Evolutionary conservation across 2,329 filamentous ascomycete species (phyloP).

Genomic region (Leptosphaerulina australis): DNA sequence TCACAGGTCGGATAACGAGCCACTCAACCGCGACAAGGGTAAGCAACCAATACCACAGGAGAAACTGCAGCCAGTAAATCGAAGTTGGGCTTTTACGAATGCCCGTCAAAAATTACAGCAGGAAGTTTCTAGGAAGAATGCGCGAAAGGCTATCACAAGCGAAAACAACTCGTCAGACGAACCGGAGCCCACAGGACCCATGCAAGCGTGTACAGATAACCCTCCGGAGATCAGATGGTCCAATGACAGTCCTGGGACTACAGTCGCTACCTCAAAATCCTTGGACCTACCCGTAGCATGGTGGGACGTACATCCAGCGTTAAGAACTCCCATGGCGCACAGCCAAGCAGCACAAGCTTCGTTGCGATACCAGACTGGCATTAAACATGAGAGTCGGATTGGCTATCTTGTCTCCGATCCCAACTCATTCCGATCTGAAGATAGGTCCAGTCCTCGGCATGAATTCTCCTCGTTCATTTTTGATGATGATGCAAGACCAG

Average conservation of each 20-base stretch:
- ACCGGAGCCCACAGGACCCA: neutral
- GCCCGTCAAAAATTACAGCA: neutral
- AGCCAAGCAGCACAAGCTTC: too few relatives aligned
- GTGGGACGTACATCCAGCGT: too few relatives aligned
- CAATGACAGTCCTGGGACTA: too few relatives aligned
- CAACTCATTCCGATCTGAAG: too few relatives aligned
- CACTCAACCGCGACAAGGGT: neutral
- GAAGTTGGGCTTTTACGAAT: neutral
- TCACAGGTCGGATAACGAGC: neutral
- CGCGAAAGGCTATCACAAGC: neutral
- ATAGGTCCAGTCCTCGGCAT: too few relatives aligned
- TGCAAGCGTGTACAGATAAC: neutral
- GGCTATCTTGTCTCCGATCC: too few relatives aligned
- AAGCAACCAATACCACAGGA: neutral
- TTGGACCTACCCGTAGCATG: neutral
- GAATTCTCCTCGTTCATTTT: too few relatives aligned
- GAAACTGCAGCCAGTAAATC: neutral
- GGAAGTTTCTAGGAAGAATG: neutral
- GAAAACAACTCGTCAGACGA: neutral
- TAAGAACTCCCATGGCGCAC: too few relatives aligned
- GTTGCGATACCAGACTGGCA: too few relatives aligned
- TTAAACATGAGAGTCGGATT: too few relatives aligned
- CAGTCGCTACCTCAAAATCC: neutral
- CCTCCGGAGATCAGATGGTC: neutral
- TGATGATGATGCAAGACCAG: too few relatives aligned